Evolutionary conservation across 352 stramenopile genomes (phyloP).

Genomic region (Phytopythium boreale): DNA sequence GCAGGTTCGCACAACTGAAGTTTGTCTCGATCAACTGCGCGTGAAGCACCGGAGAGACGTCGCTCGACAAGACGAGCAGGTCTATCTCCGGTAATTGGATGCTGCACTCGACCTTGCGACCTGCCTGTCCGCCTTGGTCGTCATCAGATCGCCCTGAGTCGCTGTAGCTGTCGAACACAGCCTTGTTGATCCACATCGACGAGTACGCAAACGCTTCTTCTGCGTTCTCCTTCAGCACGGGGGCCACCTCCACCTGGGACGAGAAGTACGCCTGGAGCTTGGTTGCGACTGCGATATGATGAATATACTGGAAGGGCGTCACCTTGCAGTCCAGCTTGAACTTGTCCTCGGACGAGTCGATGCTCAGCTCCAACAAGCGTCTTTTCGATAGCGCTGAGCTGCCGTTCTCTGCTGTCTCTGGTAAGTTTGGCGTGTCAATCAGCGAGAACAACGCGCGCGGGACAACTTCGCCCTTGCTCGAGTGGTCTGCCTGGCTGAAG

Average conservation of each 20-base stretch:
- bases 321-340: constrained; percentile 56
- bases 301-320: constrained; percentile 67
- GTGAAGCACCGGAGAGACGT: constrained; percentile 63
- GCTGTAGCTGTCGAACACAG: constrained; percentile 29
- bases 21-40: constrained; percentile 42
- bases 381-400: constrained; percentile 13
- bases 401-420: background rate
- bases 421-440: constrained; percentile 5
- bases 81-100: constrained; percentile 64
- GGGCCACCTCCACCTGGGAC: constrained; percentile 40
- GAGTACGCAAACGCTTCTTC: constrained; percentile 50
- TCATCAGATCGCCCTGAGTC: background rate
- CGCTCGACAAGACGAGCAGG: constrained; percentile 56
- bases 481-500: constrained; percentile 43
- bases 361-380: constrained; percentile 45
- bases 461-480: constrained; percentile 1
- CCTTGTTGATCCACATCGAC: constrained; percentile 51
- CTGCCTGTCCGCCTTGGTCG: constrained; percentile 11
- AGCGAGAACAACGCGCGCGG: constrained; percentile 43
- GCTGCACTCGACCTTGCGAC: constrained; percentile 40
- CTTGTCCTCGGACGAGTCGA: constrained; percentile 53
- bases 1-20: constrained; percentile 49
- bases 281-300: constrained; percentile 57
- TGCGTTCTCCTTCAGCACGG: constrained; percentile 46
- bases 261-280: constrained; percentile 72